Evolutionary conservation across 2,329 filamentous ascomycete species (phyloP), one percentile per base, ranked within the genome.

Genomic region (Penicillium sp.): DNA sequence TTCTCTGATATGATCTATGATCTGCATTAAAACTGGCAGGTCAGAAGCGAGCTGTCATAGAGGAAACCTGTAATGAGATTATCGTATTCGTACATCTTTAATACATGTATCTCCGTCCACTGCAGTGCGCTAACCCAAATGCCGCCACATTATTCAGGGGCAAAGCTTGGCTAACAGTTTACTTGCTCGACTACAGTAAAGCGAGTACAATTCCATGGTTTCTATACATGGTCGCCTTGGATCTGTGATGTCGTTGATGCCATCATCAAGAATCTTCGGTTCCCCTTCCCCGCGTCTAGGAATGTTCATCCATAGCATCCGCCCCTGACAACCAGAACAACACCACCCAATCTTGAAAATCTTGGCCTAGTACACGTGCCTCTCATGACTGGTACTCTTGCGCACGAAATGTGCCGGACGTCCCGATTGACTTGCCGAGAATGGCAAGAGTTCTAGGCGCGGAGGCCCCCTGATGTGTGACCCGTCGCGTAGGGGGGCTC

Each of bases 251-350:
- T 33, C 31, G 31, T 16, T 14, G 26, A 49, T 48, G 19, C 51
- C 59, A 60, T 66, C 64, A 66, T 61, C 31, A 56, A 47, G 63
- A 64, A 63, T 64, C 39, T 42, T 14, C 9, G 19, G 35, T 21
- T 21, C 16, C 35, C 14, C 27, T 8, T 49, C 39, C 35, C 31
- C 54, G 56, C 47, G 27, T 29, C 3, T 21, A 10, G 61, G 64
- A 66, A 66, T 66, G 64, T 60, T 26, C 44, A 58, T 59, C 55
- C 64, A 61, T 64, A 58, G 55, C 64, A 58, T 52, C 33, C 37
- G 49, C 47, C 55, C 59, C 56, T 61, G 58, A 60, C 63, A 60
- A 62, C 51, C 31, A 42, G 19, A 49, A 49, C 47, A 49, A 49
- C 4, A 24, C 7, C 4, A 22, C 26, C 4, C 10, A 19, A 22